Evolutionary conservation across 2,329 filamentous ascomycete genomes (phyloP).

Genomic region (Colletotrichum musae): DNA sequence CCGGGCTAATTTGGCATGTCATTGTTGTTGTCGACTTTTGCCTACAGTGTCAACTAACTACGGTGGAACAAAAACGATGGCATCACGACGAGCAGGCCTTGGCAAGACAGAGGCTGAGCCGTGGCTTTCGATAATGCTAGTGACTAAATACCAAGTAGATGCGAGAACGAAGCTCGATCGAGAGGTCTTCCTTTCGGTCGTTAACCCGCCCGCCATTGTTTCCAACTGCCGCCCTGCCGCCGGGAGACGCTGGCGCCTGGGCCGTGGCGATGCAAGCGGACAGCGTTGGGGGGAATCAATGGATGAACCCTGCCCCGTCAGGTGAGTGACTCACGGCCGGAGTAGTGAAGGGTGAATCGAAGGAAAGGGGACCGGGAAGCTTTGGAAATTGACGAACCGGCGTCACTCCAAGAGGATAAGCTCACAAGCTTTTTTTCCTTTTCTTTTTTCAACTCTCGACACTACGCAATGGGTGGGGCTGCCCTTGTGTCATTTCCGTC

Average conservation of each 20-base stretch:
- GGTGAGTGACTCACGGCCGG: background rate
- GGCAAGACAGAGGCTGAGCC: background rate
- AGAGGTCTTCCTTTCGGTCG: background rate
- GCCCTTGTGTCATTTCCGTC: background rate
- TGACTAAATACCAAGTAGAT: background rate
- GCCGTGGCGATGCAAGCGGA: background rate
- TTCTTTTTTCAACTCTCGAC: background rate
- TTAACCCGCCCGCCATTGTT: background rate
- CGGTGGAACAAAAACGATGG: no score
- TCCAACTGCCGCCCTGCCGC: background rate
- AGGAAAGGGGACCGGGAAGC: background rate
- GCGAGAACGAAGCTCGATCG: background rate
- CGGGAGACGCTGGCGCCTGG: background rate
- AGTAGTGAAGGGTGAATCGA: background rate
- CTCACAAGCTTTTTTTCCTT: conserved; percentile 15
- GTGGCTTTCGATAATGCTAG: conserved; percentile 3
- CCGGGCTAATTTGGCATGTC: no score
- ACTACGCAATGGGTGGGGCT: conserved; percentile 25
- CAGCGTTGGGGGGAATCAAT: background rate
- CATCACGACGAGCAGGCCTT: background rate
- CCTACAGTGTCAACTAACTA: no score
- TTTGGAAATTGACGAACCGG: conserved; percentile 12
- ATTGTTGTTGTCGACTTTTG: background rate
- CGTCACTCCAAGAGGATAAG: conserved; percentile 14
- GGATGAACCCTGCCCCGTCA: background rate